Percentiles rank a stretch among this genome's conserved stretches.
These are phyloP conservation scores for Acephala macrosclerotiorum DNA, from an alignment of 2,329 filamentous ascomycete species.

Conservation along the genomic window DNA sequence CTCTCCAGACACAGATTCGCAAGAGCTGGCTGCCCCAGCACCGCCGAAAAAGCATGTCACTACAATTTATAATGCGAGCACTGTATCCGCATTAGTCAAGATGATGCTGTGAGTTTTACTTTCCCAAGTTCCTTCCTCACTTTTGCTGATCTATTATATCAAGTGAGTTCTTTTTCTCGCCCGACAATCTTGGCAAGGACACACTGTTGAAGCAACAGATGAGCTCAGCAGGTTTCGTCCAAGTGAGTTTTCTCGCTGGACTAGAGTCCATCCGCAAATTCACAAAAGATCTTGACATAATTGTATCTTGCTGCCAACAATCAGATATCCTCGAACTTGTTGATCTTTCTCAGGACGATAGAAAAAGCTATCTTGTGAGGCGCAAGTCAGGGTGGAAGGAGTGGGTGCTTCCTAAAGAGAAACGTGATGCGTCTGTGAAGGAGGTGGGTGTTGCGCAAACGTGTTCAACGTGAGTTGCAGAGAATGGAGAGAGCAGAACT, in stretches of 20 bases:
- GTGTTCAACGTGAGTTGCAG: too few relatives aligned
- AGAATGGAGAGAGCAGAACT: too few relatives aligned
- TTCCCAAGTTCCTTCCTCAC: not conserved
- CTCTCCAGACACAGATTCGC: too few relatives aligned
- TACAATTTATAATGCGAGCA: too few relatives aligned
- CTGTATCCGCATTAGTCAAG: too few relatives aligned
- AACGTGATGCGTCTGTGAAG: not conserved
- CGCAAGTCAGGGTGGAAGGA: not conserved
- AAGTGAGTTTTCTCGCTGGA: not conserved
- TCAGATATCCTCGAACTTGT: not conserved
- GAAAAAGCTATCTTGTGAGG: not conserved
- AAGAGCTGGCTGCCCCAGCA: too few relatives aligned
- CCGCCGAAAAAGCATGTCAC: too few relatives aligned
- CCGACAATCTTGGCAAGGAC: not conserved
- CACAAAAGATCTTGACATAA: too few relatives aligned
- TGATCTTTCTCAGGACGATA: not conserved
- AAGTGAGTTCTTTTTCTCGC: not conserved
- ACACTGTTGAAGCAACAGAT: not conserved
- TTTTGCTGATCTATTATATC: not conserved
- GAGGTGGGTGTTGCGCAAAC: too few relatives aligned
- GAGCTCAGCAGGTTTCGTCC: not conserved
- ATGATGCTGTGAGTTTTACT: not conserved
- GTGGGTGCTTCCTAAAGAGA: not conserved
- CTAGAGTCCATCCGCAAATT: too few relatives aligned
- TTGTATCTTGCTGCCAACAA: not conserved